These are phyloP conservation scores for Mortierella sp. DNA, from an alignment of 371 early-diverging fungal genomes.

Conservation along the genomic window DNA sequence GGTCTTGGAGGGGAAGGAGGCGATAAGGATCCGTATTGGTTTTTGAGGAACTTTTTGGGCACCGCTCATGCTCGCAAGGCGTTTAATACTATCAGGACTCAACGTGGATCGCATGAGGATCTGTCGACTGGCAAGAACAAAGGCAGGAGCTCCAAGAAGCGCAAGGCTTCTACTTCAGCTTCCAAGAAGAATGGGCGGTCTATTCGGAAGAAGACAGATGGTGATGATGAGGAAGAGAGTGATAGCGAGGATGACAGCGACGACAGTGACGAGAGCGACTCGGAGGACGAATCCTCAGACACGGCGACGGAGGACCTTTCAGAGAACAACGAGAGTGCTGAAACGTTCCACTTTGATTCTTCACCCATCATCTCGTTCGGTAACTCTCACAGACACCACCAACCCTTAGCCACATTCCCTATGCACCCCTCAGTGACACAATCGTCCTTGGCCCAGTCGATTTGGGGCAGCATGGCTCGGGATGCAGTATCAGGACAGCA, in stretches of 20 bases:
- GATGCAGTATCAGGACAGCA: neutral
- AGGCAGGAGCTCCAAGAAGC: slow-evolving; percentile 24
- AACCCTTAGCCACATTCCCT: slow-evolving; percentile 28
- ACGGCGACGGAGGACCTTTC: neutral
- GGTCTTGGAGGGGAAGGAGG: slow-evolving; percentile 51
- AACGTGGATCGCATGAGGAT: slow-evolving; percentile 15
- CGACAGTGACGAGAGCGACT: slow-evolving; percentile 15
- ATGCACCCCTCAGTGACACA: slow-evolving; percentile 28
- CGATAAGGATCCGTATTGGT: slow-evolving; percentile 65
- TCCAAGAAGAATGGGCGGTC: slow-evolving; percentile 25
- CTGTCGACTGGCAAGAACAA: neutral
- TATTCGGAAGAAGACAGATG: slow-evolving; percentile 11
- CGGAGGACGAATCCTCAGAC: neutral
- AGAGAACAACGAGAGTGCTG: slow-evolving; percentile 3
- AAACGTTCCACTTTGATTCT: slow-evolving; percentile 8
- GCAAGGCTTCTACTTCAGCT: neutral
- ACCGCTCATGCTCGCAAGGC: slow-evolving; percentile 62
- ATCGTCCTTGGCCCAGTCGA: slow-evolving; percentile 25
- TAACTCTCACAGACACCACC: slow-evolving; percentile 25
- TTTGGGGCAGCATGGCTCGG: slow-evolving; percentile 25
- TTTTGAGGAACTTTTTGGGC: slow-evolving; percentile 64
- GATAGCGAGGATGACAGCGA: slow-evolving; percentile 12
- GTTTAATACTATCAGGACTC: slow-evolving; percentile 53
- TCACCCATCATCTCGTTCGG: slow-evolving; percentile 45
- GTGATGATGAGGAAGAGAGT: neutral